These are phyloP conservation scores for Lipomyces spencermartinsiae DNA, from an alignment of 805 yeast genomes.

Conservation along the genomic window DNA sequence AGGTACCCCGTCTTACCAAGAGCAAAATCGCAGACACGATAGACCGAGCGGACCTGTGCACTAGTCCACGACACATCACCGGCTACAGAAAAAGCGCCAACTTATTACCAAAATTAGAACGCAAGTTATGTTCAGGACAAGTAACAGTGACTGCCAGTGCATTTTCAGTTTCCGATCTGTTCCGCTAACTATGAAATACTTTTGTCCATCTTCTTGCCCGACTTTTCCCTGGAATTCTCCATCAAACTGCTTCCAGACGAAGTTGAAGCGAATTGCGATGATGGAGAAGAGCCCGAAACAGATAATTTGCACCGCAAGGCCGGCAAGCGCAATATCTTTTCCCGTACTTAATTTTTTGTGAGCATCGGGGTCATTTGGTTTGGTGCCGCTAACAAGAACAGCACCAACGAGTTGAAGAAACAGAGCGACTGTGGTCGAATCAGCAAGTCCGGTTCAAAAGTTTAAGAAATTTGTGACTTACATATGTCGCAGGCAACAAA, in stretches of 20 bases:
- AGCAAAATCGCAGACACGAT: background rate
- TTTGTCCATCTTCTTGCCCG: background rate
- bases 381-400: conserved; percentile 1
- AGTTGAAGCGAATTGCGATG: background rate
- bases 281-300: background rate
- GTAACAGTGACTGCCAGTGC: background rate
- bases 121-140: background rate
- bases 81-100: too few species aligned
- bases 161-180: background rate
- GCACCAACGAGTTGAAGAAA: background rate
- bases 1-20: background rate
- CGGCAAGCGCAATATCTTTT: background rate
- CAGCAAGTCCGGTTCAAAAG: too few species aligned
- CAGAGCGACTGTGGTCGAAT: background rate
- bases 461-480: background rate
- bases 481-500: background rate
- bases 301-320: background rate
- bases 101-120: background rate
- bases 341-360: background rate
- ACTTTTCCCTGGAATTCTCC: background rate
- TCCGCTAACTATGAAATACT: background rate
- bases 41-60: background rate
- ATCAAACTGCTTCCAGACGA: background rate
- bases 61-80: too few species aligned
- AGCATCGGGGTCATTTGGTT: background rate